Percentiles rank a stretch among this genome's conserved stretches.
phyloP scores from a whole-genome alignment of 2,329 filamentous ascomycete species.

The Tolypocladium capitatum region DNA sequence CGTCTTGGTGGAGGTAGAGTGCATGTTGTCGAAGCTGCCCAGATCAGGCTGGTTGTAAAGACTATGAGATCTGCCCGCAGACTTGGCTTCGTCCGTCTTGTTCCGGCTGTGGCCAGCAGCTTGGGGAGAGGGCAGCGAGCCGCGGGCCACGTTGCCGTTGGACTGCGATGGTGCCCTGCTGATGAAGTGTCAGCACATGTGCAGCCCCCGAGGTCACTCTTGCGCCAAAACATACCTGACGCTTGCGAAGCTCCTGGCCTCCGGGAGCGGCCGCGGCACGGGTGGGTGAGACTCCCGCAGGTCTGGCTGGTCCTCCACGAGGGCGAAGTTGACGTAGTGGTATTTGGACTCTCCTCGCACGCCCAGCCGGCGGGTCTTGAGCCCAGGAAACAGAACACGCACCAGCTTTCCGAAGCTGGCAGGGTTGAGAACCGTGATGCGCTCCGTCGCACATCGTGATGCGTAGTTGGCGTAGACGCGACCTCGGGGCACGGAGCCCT shows the following conservation, averaged over 20 bases:
- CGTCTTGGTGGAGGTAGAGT: slow-evolving; percentile 44
- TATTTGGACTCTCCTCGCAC: slow-evolving; percentile 97
- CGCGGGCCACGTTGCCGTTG: slow-evolving; percentile 15
- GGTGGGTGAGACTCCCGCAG: slow-evolving; percentile 30
- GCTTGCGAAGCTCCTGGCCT: slow-evolving; percentile 30
- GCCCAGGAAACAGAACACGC: slow-evolving; percentile 85
- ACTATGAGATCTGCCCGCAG: slow-evolving; percentile 23
- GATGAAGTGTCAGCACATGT: slow-evolving; percentile 8
- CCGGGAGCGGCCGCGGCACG: slow-evolving; percentile 35
- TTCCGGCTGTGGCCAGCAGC: slow-evolving; percentile 11
- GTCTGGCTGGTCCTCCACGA: slow-evolving; percentile 44
- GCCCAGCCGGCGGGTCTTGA: slow-evolving; percentile 82
- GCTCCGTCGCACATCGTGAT: slow-evolving; percentile 79
- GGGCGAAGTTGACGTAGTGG: slow-evolving; percentile 66
- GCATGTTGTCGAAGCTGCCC: slow-evolving; percentile 42
- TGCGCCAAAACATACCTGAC: slow-evolving; percentile 30
- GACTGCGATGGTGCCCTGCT: slow-evolving; percentile 20
- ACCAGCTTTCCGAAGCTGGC: slow-evolving; percentile 97
- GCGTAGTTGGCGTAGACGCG: slow-evolving; percentile 94
- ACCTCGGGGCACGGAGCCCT: slow-evolving; percentile 79
- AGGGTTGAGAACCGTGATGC: slow-evolving; percentile 89
- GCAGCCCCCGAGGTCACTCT: neutral
- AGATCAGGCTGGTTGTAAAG: slow-evolving; percentile 48
- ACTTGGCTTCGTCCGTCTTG: slow-evolving; percentile 3
- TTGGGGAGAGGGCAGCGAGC: slow-evolving; percentile 16